phyloP scores from a whole-genome alignment of 164 flowering plant genomes.

The Vitis amurensis region DNA sequence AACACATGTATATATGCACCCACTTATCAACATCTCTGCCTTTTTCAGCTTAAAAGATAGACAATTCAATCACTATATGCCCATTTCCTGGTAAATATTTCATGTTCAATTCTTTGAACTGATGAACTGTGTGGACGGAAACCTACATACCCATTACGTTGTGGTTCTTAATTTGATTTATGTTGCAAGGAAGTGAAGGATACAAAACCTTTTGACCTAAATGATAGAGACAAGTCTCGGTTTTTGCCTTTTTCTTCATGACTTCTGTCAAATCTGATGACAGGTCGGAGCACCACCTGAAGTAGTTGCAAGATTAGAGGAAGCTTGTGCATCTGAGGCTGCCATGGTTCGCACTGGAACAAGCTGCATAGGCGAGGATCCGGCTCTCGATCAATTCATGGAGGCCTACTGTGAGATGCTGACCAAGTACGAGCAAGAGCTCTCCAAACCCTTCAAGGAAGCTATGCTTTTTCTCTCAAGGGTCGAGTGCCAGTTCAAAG shows the following conservation, averaged over 20 bases:
- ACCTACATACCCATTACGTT: too few relatives aligned
- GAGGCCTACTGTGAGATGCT: slow-evolving; percentile 99
- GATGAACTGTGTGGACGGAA: too few relatives aligned
- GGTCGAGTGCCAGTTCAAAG: slow-evolving; percentile 83
- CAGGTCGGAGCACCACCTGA: slow-evolving; percentile 98
- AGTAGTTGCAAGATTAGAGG: slow-evolving; percentile 77
- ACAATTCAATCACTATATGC: too few relatives aligned
- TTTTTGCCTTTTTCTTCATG: neutral
- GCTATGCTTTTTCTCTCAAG: slow-evolving; percentile 85
- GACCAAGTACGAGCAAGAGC: slow-evolving; percentile 84
- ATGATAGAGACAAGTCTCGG: neutral
- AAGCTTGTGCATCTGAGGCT: slow-evolving; percentile 52
- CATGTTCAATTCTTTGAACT: too few relatives aligned
- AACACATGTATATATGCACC: neutral
- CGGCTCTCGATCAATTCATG: slow-evolving; percentile 97
- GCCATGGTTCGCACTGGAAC: slow-evolving; percentile 28
- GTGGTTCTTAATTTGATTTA: too few relatives aligned
- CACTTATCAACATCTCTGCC: neutral
- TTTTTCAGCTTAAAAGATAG: too few relatives aligned
- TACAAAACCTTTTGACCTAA: slow-evolving; percentile 4
- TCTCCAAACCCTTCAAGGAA: slow-evolving; percentile 87
- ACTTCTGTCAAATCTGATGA: neutral
- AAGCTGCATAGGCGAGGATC: slow-evolving; percentile 69
- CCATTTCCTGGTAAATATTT: too few relatives aligned
- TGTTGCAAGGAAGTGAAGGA: slow-evolving; percentile 5